Percentiles rank a stretch among this genome's conserved stretches.
Evolutionary conservation across 2,329 filamentous ascomycete genomes (phyloP).

Genomic region (Microsporum ferrugineum): DNA sequence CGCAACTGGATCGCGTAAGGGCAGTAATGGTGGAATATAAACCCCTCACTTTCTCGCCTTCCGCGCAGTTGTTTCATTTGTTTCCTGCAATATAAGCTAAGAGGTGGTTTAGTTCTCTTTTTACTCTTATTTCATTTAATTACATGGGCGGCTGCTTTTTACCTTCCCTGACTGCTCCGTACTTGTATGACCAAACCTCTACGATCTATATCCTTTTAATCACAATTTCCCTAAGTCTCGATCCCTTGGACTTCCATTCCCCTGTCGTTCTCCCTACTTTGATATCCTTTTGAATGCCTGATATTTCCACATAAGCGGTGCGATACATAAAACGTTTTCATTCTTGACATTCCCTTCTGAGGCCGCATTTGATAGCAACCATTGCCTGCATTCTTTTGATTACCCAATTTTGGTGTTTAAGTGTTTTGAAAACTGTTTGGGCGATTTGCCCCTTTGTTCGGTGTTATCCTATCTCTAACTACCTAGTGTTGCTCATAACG

Average conservation of each 20-base stretch:
- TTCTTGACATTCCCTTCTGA: neutral
- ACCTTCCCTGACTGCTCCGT: neutral
- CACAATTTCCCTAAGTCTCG: neutral
- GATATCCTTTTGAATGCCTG: neutral
- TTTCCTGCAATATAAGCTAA: neutral
- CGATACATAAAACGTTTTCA: neutral
- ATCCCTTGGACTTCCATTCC: neutral
- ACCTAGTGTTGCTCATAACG: neutral
- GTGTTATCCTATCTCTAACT: neutral
- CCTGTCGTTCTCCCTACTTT: neutral
- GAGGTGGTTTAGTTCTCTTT: neutral
- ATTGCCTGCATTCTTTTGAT: neutral
- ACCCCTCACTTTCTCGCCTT: neutral
- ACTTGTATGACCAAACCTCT: slow-evolving; percentile 4
- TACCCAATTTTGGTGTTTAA: neutral
- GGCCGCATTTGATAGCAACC: neutral
- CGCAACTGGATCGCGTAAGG: slow-evolving; percentile 1
- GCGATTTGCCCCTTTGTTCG: neutral
- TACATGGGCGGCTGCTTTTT: slow-evolving; percentile 4
- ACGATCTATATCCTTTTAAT: slow-evolving; percentile 2
- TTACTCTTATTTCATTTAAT: neutral
- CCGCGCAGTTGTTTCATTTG: neutral
- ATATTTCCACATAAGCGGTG: neutral
- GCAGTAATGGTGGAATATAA: slow-evolving; percentile 6
- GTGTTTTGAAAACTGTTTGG: neutral